phyloP scores from a whole-genome alignment of 495 filamentous ascomycete genomes.

The Aspergillus coremiiformis region DNA sequence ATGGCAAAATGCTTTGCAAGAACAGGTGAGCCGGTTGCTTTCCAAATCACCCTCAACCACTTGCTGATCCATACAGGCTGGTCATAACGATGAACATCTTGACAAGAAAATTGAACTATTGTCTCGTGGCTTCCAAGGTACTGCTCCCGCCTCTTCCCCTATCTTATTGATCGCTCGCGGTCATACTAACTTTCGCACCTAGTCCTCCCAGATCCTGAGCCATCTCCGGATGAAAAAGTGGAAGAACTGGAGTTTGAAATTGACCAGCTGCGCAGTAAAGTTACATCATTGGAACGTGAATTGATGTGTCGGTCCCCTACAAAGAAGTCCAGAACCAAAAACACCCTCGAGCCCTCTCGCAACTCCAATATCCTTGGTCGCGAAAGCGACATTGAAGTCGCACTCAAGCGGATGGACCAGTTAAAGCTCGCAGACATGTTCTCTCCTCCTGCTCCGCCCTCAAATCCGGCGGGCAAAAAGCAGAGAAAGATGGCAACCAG shows the following conservation, averaged over 20 bases:
- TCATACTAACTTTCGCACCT: constrained; percentile 7
- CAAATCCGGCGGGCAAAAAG: constrained; percentile 36
- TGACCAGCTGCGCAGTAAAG: constrained; percentile 36
- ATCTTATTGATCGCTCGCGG: background rate
- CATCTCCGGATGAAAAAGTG: constrained; percentile 25
- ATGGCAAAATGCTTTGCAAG: constrained; percentile 68
- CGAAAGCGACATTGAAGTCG: constrained; percentile 39
- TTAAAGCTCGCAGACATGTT: constrained; percentile 37
- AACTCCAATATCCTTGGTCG: constrained; percentile 27
- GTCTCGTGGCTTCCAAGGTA: constrained; percentile 57
- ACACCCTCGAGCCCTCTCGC: constrained; percentile 17
- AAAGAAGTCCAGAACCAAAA: constrained; percentile 32
- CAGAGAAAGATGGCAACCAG: constrained; percentile 46
- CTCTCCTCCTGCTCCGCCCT: constrained; percentile 23
- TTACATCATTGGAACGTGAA: constrained; percentile 43
- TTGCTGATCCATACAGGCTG: constrained; percentile 34
- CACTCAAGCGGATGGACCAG: constrained; percentile 38
- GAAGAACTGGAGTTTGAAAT: constrained; percentile 44
- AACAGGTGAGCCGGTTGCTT: constrained; percentile 48
- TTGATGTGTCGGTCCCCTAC: constrained; percentile 39
- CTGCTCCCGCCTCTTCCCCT: background rate
- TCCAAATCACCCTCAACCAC: no score
- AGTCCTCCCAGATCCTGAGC: constrained; percentile 45
- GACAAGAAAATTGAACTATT: constrained; percentile 87
- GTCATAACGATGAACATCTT: constrained; percentile 67